Conservation (phyloP, 1,284 basidiomycete species). For the Phellopilus nigrolimitatus region DNA sequence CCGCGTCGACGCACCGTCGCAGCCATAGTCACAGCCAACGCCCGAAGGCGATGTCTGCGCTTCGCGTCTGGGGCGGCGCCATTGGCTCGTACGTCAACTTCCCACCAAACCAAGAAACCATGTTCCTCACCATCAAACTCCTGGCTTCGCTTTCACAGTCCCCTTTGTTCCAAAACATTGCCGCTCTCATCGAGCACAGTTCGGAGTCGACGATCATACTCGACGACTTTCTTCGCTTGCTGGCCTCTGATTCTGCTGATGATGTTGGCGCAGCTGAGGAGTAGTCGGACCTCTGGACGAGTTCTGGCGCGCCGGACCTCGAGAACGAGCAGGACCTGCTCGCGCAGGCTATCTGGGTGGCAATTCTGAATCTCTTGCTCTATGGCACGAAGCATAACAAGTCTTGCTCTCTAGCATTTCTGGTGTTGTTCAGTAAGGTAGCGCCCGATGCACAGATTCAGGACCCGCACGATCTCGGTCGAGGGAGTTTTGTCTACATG, state of each 20-base stretch:
- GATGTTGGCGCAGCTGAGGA: too few species aligned
- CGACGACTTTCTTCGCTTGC: slow-evolving; percentile 68
- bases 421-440: slow-evolving; percentile 73
- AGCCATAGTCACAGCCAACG: too few species aligned
- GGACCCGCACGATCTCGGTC: slow-evolving; percentile 70
- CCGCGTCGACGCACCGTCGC: too few species aligned
- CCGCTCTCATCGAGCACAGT: slow-evolving; percentile 78
- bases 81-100: too few species aligned
- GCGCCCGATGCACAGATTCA: slow-evolving; percentile 57
- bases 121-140: slow-evolving; percentile 78
- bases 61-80: too few species aligned
- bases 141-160: slow-evolving; percentile 61
- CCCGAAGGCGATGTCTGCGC: too few species aligned
- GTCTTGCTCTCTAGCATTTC: slow-evolving; percentile 87
- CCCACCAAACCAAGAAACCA: slow-evolving; percentile 66
- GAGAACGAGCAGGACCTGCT: slow-evolving; percentile 43
- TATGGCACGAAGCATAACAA: slow-evolving; percentile 65
- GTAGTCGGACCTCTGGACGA: slow-evolving; percentile 56
- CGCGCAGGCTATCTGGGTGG: slow-evolving; percentile 69
- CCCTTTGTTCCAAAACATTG: slow-evolving; percentile 60
- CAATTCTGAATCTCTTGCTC: slow-evolving; percentile 82
- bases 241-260: slow-evolving; percentile 59
- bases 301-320: slow-evolving; percentile 61
- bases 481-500: slow-evolving; percentile 69
- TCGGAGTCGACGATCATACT: slow-evolving; percentile 84